Evolutionary conservation across 1,284 basidiomycete genomes (phyloP).

Genomic region (Sporisorium reilianum): DNA sequence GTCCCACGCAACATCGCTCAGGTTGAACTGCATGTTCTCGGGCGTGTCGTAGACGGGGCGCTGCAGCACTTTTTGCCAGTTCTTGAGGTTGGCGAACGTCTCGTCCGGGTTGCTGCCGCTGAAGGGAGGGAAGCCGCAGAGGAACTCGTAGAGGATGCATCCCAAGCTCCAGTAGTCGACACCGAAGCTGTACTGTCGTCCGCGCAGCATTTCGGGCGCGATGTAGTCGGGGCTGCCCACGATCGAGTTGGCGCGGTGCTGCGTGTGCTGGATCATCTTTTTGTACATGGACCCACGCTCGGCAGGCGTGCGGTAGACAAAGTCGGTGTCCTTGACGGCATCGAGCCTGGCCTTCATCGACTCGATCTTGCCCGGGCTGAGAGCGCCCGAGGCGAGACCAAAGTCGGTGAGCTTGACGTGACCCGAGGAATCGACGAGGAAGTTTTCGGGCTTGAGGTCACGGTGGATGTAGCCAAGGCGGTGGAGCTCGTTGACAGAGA

Average conservation of each 20-base stretch:
- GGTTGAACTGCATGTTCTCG: constrained; percentile 97
- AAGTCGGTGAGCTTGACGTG: constrained; percentile 99
- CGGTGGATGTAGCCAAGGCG: constrained; percentile 76
- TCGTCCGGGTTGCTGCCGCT: constrained; percentile 95
- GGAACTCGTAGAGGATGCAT: constrained; percentile 95
- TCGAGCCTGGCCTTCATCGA: constrained; percentile 95
- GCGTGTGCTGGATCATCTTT: constrained; percentile 88
- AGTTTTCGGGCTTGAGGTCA: constrained; percentile 99
- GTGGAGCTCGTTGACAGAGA: constrained; percentile 67
- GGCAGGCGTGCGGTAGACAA: constrained; percentile 90
- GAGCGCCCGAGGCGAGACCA: constrained; percentile 93
- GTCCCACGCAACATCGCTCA: constrained; percentile 94
- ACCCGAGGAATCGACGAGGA: constrained; percentile 92
- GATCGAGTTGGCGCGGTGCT: constrained; percentile 91
- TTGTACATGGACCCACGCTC: constrained; percentile 96
- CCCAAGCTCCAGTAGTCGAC: constrained; percentile 99
- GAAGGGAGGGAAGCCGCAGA: constrained; percentile 92
- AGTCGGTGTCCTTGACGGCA: constrained; percentile 92
- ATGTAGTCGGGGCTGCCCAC: constrained; percentile 97
- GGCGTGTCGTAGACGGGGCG: constrained; percentile 94
- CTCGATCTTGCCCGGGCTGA: constrained; percentile 95
- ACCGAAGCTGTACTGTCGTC: constrained; percentile 91
- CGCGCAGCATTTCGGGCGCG: constrained; percentile 85
- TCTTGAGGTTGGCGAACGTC: constrained; percentile 99
- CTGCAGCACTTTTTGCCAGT: constrained; percentile 89